Evolutionary conservation across 768 basidiomycete species (phyloP), one percentile per base, ranked within the genome.

Genomic region (Mycena vitilis): DNA sequence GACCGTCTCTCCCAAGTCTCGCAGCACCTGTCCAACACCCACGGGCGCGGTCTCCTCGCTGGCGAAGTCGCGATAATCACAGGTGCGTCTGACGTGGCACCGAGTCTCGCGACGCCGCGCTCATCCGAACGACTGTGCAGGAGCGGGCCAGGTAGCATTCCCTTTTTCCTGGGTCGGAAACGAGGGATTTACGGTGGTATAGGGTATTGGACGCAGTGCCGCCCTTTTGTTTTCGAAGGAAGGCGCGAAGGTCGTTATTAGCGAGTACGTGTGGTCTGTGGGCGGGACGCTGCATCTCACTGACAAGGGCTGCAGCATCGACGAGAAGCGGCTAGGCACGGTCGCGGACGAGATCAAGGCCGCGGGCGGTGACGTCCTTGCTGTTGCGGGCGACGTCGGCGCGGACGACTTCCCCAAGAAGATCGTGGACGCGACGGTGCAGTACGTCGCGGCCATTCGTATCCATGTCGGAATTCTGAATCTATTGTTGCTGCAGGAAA

Each of bases 51-150:
- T 5, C 81, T 95, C 51, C 83, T 94, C 55, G 85, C 83, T 1
- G 92, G 89, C 8, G 91, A 95, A 74, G 93, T 95, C 10, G 93
- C 92, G 18, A 94, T 95, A 76, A 90, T 95, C 74, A 95, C 94
- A 57, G 94, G 93, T 90, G 74, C 73, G 87, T 79, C 42, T 37
- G 30, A 38, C 47, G 51, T 40, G 16, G 42, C 55, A 38, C 36
- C 9, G 5, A 30, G 30, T n/a, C 22, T 37, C 34, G 11, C 18
- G 7, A 16, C 25, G 11, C 56, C 25, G 42, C 18, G 34, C 61
- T 69, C 59, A 60, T 65, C 63, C 38, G 63, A 30, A 30, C 30
- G 23, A 23, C 60, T 12, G 11, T 57, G 42, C 65, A 91, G 91
- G 93, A 77, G 91, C 91, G 75, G 93, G 90, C 25, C 93, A 93